A percentile compares a stretch with the other conserved stretches of the same genome.
Conservation (phyloP, 2,329 filamentous ascomycete species). For the Trichophyton schoenleinii region DNA sequence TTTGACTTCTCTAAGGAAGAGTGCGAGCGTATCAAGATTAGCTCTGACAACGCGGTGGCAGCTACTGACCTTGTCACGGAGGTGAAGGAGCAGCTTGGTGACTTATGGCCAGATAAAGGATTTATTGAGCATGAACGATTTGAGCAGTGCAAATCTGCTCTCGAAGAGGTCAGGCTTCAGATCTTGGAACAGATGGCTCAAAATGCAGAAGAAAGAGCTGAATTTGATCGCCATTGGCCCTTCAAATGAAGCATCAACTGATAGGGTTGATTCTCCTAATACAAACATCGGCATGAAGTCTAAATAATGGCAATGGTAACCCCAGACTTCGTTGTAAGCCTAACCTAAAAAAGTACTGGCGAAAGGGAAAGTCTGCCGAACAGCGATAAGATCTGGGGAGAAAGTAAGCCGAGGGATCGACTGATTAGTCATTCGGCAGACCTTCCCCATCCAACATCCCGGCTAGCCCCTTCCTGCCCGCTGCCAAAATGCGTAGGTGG, state of each 20-base stretch:
- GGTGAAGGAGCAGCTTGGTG: constrained; percentile 3
- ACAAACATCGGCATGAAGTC: no score
- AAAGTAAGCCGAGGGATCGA: not conserved
- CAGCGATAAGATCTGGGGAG: not conserved
- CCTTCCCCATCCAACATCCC: not conserved
- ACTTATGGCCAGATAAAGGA: constrained; percentile 11
- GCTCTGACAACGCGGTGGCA: not conserved
- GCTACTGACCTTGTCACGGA: constrained; percentile 4
- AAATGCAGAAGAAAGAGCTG: constrained; percentile 1
- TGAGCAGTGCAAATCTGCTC: constrained; percentile 8
- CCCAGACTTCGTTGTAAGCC: no score
- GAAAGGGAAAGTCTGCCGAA: not conserved
- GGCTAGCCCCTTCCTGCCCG: not conserved
- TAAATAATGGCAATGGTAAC: no score
- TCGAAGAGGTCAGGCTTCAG: constrained; percentile 4
- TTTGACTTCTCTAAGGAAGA: not conserved
- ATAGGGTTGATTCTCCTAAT: no score
- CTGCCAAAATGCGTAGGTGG: not conserved
- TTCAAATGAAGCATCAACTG: not conserved
- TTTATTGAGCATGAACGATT: constrained; percentile 7
- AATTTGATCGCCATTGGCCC: constrained; percentile 8
- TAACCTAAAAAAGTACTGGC: no score
- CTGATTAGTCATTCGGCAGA: not conserved
- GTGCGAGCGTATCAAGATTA: not conserved
- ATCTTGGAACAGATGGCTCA: constrained; percentile 4